A percentile compares a stretch with the other conserved stretches of the same genome.
Conservation (phyloP, 2,329 filamentous ascomycete species). For the Ramichloridium luteum region DNA sequence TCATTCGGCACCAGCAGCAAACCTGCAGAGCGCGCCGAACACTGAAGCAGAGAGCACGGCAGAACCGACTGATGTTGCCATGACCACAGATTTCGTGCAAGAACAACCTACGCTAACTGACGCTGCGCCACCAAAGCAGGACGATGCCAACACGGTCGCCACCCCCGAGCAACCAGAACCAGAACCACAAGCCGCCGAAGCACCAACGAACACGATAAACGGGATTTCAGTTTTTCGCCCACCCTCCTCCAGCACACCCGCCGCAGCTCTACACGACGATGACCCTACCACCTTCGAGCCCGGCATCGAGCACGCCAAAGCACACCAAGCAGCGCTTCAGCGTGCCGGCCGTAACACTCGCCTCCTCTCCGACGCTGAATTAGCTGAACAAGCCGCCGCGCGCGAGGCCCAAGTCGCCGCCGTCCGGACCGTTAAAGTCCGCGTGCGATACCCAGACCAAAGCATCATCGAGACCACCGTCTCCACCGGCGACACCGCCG, state of each 20-base stretch:
- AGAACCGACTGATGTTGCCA: slow-evolving; percentile 11
- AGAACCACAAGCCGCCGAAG: slow-evolving; percentile 2
- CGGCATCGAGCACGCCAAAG: slow-evolving; percentile 62
- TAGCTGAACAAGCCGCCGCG: slow-evolving; percentile 55
- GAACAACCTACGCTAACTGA: no score
- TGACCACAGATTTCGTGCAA: no score
- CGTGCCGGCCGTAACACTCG: slow-evolving; percentile 57
- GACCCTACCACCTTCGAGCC: slow-evolving; percentile 67
- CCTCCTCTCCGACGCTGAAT: slow-evolving; percentile 69
- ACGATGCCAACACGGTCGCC: slow-evolving; percentile 10
- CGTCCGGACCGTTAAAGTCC: slow-evolving; percentile 58
- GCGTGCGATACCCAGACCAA: slow-evolving; percentile 80
- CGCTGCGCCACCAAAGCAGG: slow-evolving; percentile 17
- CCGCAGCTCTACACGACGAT: slow-evolving; percentile 53
- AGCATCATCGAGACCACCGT: slow-evolving; percentile 64
- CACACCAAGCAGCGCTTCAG: slow-evolving; percentile 57
- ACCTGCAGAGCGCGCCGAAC: slow-evolving; percentile 14
- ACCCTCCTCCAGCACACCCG: slow-evolving; percentile 60
- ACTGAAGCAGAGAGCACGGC: slow-evolving; percentile 15
- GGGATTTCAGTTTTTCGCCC: slow-evolving; percentile 54
- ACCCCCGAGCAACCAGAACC: slow-evolving; percentile 1
- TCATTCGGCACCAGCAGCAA: slow-evolving; percentile 12
- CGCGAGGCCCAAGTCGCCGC: slow-evolving; percentile 53
- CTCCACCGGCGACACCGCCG: slow-evolving; percentile 53
- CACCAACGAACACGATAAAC: slow-evolving; percentile 14